Evolutionary conservation across 768 basidiomycete genomes (phyloP).

Genomic region (Leccinum ochraceum): DNA sequence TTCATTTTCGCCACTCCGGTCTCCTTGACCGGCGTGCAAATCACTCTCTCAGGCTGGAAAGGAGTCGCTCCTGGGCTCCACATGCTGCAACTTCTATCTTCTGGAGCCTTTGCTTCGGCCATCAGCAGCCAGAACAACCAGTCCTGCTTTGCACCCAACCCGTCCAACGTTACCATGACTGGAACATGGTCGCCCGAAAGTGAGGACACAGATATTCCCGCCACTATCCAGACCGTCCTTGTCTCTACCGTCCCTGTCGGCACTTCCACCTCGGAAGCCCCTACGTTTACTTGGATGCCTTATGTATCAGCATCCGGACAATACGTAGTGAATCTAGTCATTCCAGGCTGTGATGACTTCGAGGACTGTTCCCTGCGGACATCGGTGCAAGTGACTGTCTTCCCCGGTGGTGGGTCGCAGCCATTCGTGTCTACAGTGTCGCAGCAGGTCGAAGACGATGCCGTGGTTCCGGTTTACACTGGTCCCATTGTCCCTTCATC

Average conservation of each 20-base stretch:
- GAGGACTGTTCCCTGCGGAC: conserved; percentile 83
- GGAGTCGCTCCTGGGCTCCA: conserved; percentile 83
- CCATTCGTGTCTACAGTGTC: conserved; percentile 72
- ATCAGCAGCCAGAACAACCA: conserved; percentile 55
- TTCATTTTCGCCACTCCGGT: conserved; percentile 73
- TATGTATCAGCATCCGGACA: conserved; percentile 88
- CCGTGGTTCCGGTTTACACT: conserved; percentile 64
- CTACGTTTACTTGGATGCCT: conserved; percentile 87
- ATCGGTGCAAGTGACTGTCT: conserved; percentile 78
- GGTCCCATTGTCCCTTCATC: conserved; percentile 82
- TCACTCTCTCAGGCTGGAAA: conserved; percentile 74
- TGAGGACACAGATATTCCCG: conserved; percentile 74
- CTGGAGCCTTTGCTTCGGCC: conserved; percentile 87
- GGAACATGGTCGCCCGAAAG: conserved; percentile 69
- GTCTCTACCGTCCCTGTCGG: conserved; percentile 66
- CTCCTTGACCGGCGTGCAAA: conserved; percentile 85
- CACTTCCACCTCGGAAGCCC: conserved; percentile 58
- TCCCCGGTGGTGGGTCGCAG: conserved; percentile 66
- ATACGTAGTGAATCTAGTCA: conserved; percentile 81
- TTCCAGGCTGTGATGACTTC: conserved; percentile 84
- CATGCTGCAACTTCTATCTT: conserved; percentile 87
- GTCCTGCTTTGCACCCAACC: conserved; percentile 77
- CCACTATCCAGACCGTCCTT: conserved; percentile 75
- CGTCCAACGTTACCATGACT: conserved; percentile 67
- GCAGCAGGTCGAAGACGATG: conserved; percentile 69